Evolutionary conservation across 164 flowering plant genomes (phyloP), one percentile per base, ranked within the genome.

Genomic region (Platanus orientalis): DNA sequence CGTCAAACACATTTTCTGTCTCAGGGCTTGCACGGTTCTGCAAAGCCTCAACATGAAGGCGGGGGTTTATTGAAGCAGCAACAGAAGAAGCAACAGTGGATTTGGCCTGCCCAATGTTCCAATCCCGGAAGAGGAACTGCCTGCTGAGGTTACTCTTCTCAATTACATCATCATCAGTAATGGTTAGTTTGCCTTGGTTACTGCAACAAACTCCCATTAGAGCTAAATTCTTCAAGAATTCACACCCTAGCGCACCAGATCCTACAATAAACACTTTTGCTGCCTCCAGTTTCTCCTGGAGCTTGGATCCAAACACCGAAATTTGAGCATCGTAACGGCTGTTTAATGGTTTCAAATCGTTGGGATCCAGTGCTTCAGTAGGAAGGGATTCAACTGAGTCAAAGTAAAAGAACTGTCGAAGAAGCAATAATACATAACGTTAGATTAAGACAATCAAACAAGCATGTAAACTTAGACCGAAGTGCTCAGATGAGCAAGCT

Each of bases 51-150:
- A 88, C 69, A 6, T 73, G 75, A 6, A 90, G 72, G 36, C 30
- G 54, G 29, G 88, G 80, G 66, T 90, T 90, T 51, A 90, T 82
- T 7, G 73, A 61, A 34, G 74, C 60, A 20, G 92, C 89, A 30
- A 84, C 97, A 24, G 97, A 68, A 57, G 92, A 92, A 65, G 97
- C 97, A 64, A 90, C 97, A 7, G 93, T 88, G 28, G 97, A 88
- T 75, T 88, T 88, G 21, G 97, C 90, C 77, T 88, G 95, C 39
- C 97, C 97, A 58, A 90, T 90, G 67, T 90, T 90, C 97, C 97
- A 90, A 72, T 90, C 91, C 42, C 95, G 87, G 70, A 90, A 90
- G 44, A 90, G 88, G 63, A 90, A 90, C 74, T 90, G 97, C 65
- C 97, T 75, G 64, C 93, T 90, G 21, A 86, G 91, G 65, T 90